A percentile compares a stretch with the other conserved stretches of the same genome.
These are phyloP conservation scores for Melaleuca quinquenervia DNA, from an alignment of 345 rosid genomes.

Conservation along the genomic window DNA sequence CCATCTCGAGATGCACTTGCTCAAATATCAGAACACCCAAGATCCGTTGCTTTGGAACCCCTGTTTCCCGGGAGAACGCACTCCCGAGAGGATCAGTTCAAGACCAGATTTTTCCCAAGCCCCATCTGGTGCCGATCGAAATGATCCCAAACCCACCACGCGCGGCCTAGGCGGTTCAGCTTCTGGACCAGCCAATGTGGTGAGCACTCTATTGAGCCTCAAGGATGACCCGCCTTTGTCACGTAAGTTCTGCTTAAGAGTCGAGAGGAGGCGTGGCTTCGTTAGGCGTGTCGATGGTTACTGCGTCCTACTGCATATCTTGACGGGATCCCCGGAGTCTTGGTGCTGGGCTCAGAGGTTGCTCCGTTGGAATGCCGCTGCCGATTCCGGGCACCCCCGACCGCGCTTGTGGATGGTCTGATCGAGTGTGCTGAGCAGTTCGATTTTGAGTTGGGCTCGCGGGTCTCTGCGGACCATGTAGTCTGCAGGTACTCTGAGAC, in stretches of 20 bases:
- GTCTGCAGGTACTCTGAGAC: not conserved
- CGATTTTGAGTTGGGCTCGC: slow-evolving; percentile 25
- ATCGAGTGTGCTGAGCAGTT: slow-evolving; percentile 23
- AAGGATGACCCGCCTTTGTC: slow-evolving; percentile 35
- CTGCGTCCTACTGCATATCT: slow-evolving; percentile 51
- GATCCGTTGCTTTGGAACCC: not conserved
- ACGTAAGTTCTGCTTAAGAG: slow-evolving; percentile 23
- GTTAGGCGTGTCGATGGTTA: slow-evolving; percentile 23
- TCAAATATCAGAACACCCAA: slow-evolving; percentile 20
- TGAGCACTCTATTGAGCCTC: slow-evolving; percentile 30
- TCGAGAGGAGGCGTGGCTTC: slow-evolving; percentile 20
- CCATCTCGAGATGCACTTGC: slow-evolving; percentile 18
- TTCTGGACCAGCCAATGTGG: slow-evolving; percentile 11
- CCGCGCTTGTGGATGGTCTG: slow-evolving; percentile 25
- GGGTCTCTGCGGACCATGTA: slow-evolving; percentile 11
- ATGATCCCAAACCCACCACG: not conserved
- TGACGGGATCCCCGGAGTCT: slow-evolving; percentile 20
- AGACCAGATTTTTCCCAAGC: not conserved
- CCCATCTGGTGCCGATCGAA: not conserved
- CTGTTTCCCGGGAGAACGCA: slow-evolving; percentile 3
- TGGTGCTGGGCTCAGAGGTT: slow-evolving; percentile 17
- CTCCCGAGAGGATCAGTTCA: not conserved
- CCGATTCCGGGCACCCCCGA: slow-evolving; percentile 24
- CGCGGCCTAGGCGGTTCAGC: not conserved
- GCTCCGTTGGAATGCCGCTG: slow-evolving; percentile 25